Evolutionary conservation across 306 rosid species (phyloP).

Genomic region (Styphnolobium japonicum): DNA sequence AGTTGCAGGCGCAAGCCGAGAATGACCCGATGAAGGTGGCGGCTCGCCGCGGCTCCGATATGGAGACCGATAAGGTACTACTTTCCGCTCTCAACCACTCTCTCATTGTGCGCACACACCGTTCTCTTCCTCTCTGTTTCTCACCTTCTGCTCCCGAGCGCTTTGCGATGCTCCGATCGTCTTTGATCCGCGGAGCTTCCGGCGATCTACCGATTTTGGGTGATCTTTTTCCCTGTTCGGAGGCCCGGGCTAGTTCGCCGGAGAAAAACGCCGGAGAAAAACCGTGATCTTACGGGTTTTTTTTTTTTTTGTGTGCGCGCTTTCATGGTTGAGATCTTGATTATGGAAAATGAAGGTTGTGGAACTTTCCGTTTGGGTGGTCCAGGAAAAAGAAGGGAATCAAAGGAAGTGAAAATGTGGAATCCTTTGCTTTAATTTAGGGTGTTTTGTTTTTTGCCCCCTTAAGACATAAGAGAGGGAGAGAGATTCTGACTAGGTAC

Average conservation of each 20-base stretch:
- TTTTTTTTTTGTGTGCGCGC: background rate
- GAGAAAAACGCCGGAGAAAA: constrained; percentile 19
- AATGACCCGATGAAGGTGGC: constrained; percentile 42
- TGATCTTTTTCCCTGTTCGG: constrained; percentile 10
- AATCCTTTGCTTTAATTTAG: constrained; percentile 24
- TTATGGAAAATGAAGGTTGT: constrained; percentile 9
- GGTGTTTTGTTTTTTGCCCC: no score
- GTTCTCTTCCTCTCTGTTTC: background rate
- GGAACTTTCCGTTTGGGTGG: constrained; percentile 17
- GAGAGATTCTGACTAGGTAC: constrained; percentile 22
- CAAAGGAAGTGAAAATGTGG: constrained; percentile 38
- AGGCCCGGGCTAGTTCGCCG: constrained; percentile 32
- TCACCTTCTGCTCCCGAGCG: background rate
- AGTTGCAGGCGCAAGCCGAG: constrained; percentile 33
- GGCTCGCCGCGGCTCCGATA: constrained; percentile 50
- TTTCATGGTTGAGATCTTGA: constrained; percentile 22
- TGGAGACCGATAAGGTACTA: constrained; percentile 69
- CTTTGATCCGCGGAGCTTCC: constrained; percentile 47
- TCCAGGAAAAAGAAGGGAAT: constrained; percentile 21
- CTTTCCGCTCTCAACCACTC: background rate
- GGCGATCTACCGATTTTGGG: constrained; percentile 50
- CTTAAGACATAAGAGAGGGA: no score
- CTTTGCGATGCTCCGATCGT: constrained; percentile 42
- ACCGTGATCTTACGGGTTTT: background rate
- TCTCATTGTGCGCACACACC: constrained; percentile 10